Evolutionary conservation across 108 stramenopile genomes (phyloP).

Genomic region (Skeletonema grethae): DNA sequence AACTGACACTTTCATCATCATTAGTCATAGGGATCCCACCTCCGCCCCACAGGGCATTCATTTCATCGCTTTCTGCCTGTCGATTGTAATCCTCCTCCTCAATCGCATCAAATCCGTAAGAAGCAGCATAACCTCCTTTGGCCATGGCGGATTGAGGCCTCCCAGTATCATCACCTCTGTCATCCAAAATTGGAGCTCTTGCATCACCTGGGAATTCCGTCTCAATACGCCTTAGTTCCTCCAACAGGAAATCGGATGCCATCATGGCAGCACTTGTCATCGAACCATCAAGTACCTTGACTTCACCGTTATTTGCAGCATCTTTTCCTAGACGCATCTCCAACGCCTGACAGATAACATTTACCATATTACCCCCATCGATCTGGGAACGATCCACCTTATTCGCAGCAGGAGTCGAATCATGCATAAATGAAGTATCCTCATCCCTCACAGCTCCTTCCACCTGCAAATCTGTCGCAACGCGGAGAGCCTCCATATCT

Average conservation of each 20-base stretch:
- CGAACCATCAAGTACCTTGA: conserved; percentile 53
- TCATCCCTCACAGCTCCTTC: conserved; percentile 65
- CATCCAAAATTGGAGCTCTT: conserved; percentile 9
- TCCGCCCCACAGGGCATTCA: conserved; percentile 56
- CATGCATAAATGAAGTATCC: conserved; percentile 59
- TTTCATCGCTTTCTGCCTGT: conserved; percentile 47
- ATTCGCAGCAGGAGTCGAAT: conserved; percentile 80
- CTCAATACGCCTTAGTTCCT: conserved; percentile 62
- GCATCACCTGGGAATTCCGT: conserved; percentile 17
- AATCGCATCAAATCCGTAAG: conserved; percentile 49
- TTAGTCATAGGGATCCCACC: conserved; percentile 46
- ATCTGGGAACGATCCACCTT: conserved; percentile 76
- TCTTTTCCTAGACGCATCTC: conserved; percentile 70
- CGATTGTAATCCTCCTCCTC: conserved; percentile 28
- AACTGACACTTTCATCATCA: conserved; percentile 23
- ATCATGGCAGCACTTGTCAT: conserved; percentile 85
- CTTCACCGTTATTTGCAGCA: conserved; percentile 30
- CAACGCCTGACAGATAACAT: conserved; percentile 75
- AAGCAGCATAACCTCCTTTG: conserved; percentile 47
- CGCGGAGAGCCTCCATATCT: conserved; percentile 83
- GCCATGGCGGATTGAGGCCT: conserved; percentile 18
- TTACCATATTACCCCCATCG: conserved; percentile 79
- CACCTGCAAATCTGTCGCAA: conserved; percentile 81
- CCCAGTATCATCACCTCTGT: neutral
- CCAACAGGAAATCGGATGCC: conserved; percentile 80